These are phyloP conservation scores for Cytospora piceae DNA, from an alignment of 2,329 filamentous ascomycete species.

Conservation along the genomic window DNA sequence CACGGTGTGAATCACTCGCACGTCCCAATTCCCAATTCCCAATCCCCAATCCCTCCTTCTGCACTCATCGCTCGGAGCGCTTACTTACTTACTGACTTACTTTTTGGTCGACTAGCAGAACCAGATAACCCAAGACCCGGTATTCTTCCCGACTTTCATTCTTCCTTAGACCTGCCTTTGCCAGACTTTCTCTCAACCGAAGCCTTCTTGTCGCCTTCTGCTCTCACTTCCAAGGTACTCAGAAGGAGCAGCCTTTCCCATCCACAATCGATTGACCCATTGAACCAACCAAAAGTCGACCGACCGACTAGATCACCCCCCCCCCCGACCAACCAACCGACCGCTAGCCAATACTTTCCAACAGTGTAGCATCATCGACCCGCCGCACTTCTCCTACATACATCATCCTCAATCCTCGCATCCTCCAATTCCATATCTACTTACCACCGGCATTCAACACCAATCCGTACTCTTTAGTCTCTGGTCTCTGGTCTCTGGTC, in stretches of 20 bases:
- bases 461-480: background rate
- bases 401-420: background rate
- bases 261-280: background rate
- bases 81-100: background rate
- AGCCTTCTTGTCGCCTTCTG: background rate
- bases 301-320: background rate
- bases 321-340: background rate
- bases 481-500: too few relatives aligned
- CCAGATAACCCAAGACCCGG: background rate
- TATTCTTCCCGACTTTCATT: constrained; percentile 1
- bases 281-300: background rate
- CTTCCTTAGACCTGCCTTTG: background rate
- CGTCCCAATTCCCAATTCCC: background rate
- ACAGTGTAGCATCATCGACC: background rate
- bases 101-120: constrained; percentile 3
- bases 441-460: background rate
- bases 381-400: background rate
- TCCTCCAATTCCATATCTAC: background rate
- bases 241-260: background rate
- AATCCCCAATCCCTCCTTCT: background rate
- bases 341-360: background rate
- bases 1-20: constrained; percentile 2
- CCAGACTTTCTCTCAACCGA: background rate
- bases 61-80: background rate
- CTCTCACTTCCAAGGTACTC: background rate